These are phyloP conservation scores for Neoboletus magnificus DNA, from an alignment of 768 basidiomycete genomes.

Conservation along the genomic window DNA sequence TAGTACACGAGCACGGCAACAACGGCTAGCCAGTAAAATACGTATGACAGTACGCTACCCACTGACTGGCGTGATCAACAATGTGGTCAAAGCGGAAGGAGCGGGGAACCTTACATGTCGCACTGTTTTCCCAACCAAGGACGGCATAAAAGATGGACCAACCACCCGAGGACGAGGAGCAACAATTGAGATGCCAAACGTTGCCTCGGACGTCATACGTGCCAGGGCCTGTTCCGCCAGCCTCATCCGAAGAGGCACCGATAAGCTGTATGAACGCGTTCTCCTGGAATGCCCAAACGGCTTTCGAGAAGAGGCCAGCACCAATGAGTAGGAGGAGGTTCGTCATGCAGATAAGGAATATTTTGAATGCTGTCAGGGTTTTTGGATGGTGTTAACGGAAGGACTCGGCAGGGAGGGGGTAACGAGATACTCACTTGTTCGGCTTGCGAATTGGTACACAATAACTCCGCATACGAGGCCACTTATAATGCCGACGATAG, in stretches of 20 bases:
- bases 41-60: conserved; percentile 81
- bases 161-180: conserved; percentile 59
- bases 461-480: conserved; percentile 72
- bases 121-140: conserved; percentile 87
- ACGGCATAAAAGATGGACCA: conserved; percentile 85
- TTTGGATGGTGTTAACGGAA: background rate
- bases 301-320: conserved; percentile 85
- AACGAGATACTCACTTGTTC: conserved; percentile 50
- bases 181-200: conserved; percentile 88
- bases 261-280: conserved; percentile 66
- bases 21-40: conserved; percentile 90
- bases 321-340: conserved; percentile 92
- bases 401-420: too few species aligned
- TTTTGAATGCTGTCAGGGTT: conserved; percentile 52
- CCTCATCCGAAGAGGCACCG: conserved; percentile 69
- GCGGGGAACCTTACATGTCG: conserved; percentile 45
- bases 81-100: background rate
- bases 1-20: conserved; percentile 61
- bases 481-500: conserved; percentile 78
- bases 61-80: conserved; percentile 33
- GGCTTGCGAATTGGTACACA: conserved; percentile 78
- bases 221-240: conserved; percentile 74
- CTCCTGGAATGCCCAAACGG: conserved; percentile 68
- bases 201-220: conserved; percentile 76
- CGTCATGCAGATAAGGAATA: conserved; percentile 92